Evolutionary conservation across 768 basidiomycete genomes (phyloP).

Genomic region (Sutorius australiensis): DNA sequence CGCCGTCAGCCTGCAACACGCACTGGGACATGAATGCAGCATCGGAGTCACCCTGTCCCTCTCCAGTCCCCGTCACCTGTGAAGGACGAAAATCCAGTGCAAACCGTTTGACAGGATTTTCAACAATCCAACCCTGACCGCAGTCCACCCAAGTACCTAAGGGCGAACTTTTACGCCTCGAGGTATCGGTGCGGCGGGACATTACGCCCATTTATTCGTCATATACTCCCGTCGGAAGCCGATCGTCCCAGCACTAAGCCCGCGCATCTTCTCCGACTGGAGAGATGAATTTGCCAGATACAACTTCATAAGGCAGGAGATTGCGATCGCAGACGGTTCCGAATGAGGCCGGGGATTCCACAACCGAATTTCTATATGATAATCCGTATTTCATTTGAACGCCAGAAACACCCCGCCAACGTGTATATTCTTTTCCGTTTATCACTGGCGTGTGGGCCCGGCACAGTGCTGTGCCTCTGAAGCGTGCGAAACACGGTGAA

Average conservation of each 20-base stretch:
- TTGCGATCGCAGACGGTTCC: conserved; percentile 21
- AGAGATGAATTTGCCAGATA: conserved; percentile 8
- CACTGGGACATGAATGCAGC: conserved; percentile 7
- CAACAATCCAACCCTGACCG: conserved; percentile 34
- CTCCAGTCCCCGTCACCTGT: conserved; percentile 15
- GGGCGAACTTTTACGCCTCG: conserved; percentile 28
- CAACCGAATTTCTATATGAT: conserved; percentile 25
- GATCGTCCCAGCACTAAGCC: conserved; percentile 22
- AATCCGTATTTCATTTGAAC: conserved; percentile 28
- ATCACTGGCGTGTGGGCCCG: conserved; percentile 19
- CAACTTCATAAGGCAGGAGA: conserved; percentile 5
- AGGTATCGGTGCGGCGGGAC: conserved; percentile 31
- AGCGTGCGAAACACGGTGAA: conserved; percentile 26
- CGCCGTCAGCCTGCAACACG: conserved; percentile 8
- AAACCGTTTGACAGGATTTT: conserved; percentile 13
- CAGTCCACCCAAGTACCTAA: conserved; percentile 31
- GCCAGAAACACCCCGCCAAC: conserved; percentile 24
- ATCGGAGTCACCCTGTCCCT: conserved; percentile 9
- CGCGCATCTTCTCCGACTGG: conserved; percentile 13
- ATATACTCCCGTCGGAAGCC: conserved; percentile 27
- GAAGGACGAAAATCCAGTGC: conserved; percentile 12
- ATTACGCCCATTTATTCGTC: conserved; percentile 32
- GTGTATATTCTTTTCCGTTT: conserved; percentile 29
- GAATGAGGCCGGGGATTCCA: conserved; percentile 18
- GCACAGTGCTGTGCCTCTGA: conserved; percentile 6